These are phyloP conservation scores for Plasmodium knowlesi DNA, from an alignment of 169 alveolate species.

Conservation along the genomic window DNA sequence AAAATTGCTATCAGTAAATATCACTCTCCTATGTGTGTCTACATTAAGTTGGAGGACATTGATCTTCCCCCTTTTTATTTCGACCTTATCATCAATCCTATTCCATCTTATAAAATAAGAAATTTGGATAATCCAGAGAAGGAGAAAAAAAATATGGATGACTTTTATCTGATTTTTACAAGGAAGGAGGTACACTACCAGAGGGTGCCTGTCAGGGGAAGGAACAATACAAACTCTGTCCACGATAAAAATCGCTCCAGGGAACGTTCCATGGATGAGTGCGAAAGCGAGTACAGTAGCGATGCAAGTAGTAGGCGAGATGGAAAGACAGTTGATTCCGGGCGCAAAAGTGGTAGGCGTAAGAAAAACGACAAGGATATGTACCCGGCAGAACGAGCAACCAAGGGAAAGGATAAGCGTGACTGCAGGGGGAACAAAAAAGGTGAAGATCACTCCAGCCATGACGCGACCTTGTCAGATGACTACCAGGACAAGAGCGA, in stretches of 20 bases:
- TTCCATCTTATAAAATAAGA: constrained; percentile 94
- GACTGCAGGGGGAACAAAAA: constrained; percentile 4
- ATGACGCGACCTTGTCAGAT: not conserved
- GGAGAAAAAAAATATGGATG: constrained; percentile 61
- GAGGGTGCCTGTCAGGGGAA: constrained; percentile 3
- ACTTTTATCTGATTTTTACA: constrained; percentile 25
- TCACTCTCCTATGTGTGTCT: constrained; percentile 88
- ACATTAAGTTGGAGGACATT: constrained; percentile 93
- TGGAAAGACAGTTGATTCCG: not conserved
- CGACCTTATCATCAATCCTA: constrained; percentile 98
- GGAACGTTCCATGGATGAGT: not conserved
- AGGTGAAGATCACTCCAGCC: not conserved
- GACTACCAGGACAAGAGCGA: not conserved
- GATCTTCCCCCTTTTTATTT: constrained; percentile 95
- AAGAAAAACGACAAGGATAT: not conserved
- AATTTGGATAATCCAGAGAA: constrained; percentile 77
- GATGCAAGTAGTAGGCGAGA: not conserved
- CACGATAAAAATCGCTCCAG: not conserved
- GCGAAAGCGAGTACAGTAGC: not conserved
- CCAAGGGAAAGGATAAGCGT: constrained; percentile 1
- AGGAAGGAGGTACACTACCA: constrained; percentile 50
- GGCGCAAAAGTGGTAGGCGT: not conserved
- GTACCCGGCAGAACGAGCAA: not conserved
- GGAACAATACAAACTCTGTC: not conserved
- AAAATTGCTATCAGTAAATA: constrained; percentile 91